Evolutionary conservation across 2,329 filamentous ascomycete genomes (phyloP).

Genomic region (Raffaelea ambrosiae): DNA sequence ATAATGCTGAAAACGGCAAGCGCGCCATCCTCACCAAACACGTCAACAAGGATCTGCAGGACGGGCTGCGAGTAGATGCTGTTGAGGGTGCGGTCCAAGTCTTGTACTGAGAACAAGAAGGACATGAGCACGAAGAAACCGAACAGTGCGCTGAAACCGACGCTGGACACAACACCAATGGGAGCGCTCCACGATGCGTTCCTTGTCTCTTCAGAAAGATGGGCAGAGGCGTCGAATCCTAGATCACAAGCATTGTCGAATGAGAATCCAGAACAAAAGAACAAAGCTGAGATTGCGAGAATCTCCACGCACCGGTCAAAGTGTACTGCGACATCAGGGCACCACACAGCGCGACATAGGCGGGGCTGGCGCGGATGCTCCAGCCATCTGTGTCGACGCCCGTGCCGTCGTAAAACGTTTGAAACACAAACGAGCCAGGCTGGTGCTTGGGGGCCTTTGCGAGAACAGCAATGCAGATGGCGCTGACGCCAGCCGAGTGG

Average conservation of each 20-base stretch:
- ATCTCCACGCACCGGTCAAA: too few species aligned
- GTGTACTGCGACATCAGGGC: slow-evolving; percentile 45
- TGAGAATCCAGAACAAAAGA: too few species aligned
- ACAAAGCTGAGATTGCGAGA: neutral
- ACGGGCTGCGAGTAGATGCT: slow-evolving; percentile 42
- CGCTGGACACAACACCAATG: slow-evolving; percentile 47
- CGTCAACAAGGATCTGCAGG: slow-evolving; percentile 48
- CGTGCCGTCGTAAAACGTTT: slow-evolving; percentile 44
- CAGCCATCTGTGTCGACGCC: slow-evolving; percentile 39
- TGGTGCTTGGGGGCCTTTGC: slow-evolving; percentile 49
- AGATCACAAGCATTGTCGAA: too few species aligned
- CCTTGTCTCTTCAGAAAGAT: slow-evolving; percentile 48
- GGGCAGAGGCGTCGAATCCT: slow-evolving; percentile 47
- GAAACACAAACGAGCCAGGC: slow-evolving; percentile 46
- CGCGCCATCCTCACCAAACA: slow-evolving; percentile 46
- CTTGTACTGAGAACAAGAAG: slow-evolving; percentile 50
- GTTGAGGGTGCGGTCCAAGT: slow-evolving; percentile 39
- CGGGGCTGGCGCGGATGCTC: slow-evolving; percentile 41
- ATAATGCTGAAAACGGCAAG: slow-evolving; percentile 46
- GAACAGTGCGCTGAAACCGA: slow-evolving; percentile 46
- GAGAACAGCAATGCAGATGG: slow-evolving; percentile 45
- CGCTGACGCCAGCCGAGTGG: slow-evolving; percentile 43
- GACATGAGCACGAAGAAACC: slow-evolving; percentile 52
- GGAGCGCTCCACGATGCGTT: slow-evolving; percentile 49
- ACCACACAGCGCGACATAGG: slow-evolving; percentile 46